A percentile compares a stretch with the other conserved stretches of the same genome.
Evolutionary conservation across 768 basidiomycete species (phyloP).

Genomic region (Lactarius sanguifluus): DNA sequence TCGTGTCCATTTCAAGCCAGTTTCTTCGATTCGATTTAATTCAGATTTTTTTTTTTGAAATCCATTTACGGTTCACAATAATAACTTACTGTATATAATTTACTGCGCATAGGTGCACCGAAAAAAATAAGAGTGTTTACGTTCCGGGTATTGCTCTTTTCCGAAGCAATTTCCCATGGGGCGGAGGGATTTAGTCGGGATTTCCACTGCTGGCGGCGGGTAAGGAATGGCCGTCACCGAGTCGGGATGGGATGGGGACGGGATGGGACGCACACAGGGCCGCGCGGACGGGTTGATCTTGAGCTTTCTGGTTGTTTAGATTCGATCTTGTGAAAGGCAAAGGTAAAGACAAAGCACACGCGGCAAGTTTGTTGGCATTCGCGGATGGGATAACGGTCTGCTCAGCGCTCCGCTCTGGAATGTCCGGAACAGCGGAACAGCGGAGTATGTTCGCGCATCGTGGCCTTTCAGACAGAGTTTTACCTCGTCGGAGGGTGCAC

Average conservation of each 20-base stretch:
- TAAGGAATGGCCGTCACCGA: background rate
- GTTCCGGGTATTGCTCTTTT: background rate
- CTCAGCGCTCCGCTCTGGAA: background rate
- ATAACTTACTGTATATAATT: background rate
- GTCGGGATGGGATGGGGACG: background rate
- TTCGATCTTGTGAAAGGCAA: background rate
- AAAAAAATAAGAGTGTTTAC: background rate
- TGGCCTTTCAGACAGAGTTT: background rate
- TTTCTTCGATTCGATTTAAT: background rate
- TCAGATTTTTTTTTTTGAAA: background rate
- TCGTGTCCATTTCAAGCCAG: background rate
- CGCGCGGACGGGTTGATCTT: background rate
- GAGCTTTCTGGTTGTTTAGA: background rate
- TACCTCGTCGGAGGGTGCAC: background rate
- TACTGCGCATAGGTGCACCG: background rate
- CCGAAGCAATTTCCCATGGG: background rate
- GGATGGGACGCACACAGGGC: background rate
- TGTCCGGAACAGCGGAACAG: background rate
- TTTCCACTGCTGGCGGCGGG: background rate
- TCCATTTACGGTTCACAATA: background rate
- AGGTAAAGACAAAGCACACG: background rate
- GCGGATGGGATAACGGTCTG: background rate
- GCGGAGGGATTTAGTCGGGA: background rate
- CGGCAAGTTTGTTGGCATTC: background rate
- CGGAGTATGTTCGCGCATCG: background rate